Conservation (phyloP, 306 rosid genomes). For the Abrus pulchellus region DNA sequence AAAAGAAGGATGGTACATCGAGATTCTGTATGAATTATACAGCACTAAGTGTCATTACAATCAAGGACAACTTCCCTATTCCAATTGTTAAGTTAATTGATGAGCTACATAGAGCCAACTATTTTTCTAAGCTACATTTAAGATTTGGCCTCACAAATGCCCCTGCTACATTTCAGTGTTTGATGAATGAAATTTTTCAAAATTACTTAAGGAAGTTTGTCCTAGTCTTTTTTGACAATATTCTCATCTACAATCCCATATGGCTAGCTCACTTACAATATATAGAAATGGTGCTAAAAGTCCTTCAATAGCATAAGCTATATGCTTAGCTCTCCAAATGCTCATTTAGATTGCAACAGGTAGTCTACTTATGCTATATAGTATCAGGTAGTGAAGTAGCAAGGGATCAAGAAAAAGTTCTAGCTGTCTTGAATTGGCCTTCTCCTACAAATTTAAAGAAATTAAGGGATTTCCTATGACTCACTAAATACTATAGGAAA, state of each 20-base stretch:
- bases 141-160: background rate
- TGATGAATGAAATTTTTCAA: background rate
- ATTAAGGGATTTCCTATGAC: background rate
- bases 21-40: no score
- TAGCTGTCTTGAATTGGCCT: background rate
- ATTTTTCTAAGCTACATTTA: no score
- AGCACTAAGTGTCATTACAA: no score
- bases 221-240: background rate
- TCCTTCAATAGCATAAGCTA: no score
- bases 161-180: background rate
- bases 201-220: background rate
- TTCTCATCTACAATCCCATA: background rate
- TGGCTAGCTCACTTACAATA: background rate
- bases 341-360: background rate
- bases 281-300: background rate
- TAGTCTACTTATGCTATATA: background rate
- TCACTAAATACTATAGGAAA: background rate
- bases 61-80: no score
- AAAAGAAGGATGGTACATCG: no score
- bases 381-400: background rate
- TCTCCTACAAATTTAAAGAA: background rate
- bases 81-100: no score
- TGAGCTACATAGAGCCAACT: no score
- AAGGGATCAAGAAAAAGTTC: background rate
- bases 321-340: background rate